phyloP scores from a whole-genome alignment of 2,329 filamentous ascomycete genomes.

The Pseudopyricularia cyperi region DNA sequence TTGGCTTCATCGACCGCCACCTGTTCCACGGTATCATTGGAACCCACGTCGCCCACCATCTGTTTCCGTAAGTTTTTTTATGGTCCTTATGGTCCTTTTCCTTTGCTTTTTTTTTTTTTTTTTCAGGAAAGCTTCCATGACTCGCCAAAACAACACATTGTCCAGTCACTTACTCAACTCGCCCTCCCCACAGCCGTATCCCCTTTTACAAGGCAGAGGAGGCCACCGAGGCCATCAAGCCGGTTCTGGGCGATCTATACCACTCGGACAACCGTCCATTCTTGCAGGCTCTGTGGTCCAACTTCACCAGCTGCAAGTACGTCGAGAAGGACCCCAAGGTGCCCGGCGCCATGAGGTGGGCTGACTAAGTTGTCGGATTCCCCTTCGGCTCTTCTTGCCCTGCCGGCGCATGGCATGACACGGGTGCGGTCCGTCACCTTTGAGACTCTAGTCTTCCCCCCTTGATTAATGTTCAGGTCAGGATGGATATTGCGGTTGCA shows the following conservation, averaged over 20 bases:
- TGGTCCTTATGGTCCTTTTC: background rate
- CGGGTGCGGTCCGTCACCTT: background rate
- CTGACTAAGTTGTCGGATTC: slow-evolving; percentile 6
- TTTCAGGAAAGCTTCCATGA: background rate
- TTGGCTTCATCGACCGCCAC: slow-evolving; percentile 51
- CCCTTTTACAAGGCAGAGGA: slow-evolving; percentile 48
- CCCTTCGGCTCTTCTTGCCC: background rate
- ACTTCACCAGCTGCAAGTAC: slow-evolving; percentile 33
- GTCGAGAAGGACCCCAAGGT: slow-evolving; percentile 25
- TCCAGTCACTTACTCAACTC: background rate
- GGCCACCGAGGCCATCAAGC: slow-evolving; percentile 42
- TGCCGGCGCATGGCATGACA: background rate
- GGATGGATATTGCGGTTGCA: no score
- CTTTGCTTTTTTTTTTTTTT: background rate
- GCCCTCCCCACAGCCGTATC: slow-evolving; percentile 24
- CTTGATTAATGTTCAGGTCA: no score
- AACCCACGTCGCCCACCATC: slow-evolving; percentile 50
- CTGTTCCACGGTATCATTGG: slow-evolving; percentile 56
- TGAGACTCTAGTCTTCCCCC: no score
- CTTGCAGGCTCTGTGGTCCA: slow-evolving; percentile 29
- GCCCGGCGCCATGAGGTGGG: slow-evolving; percentile 23
- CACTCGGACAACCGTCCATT: slow-evolving; percentile 29
- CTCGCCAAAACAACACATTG: slow-evolving; percentile 1
- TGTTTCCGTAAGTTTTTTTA: slow-evolving; percentile 36
- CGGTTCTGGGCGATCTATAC: slow-evolving; percentile 43